phyloP scores from a whole-genome alignment of 495 filamentous ascomycete species.

The Sporormia fimetaria region DNA sequence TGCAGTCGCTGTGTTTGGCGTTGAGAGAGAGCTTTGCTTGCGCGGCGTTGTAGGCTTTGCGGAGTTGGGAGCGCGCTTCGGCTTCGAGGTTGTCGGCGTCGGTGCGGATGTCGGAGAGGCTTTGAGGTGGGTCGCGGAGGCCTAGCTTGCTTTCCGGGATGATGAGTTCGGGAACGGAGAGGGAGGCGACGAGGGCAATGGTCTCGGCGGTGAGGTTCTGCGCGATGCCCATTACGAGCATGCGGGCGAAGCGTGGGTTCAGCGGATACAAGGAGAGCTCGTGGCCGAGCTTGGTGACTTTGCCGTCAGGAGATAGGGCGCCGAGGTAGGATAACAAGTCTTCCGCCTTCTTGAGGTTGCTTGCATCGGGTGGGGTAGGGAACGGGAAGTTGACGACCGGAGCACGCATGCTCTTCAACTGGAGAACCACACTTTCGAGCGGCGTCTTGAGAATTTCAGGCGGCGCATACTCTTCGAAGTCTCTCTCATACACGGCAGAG shows the following conservation, averaged over 20 bases:
- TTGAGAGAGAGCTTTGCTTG: constrained; percentile 72
- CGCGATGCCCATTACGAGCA: constrained; percentile 75
- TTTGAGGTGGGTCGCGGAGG: constrained; percentile 27
- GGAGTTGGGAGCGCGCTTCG: constrained; percentile 49
- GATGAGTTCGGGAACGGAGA: constrained; percentile 82
- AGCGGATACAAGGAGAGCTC: constrained; percentile 82
- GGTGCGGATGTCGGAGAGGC: constrained; percentile 41
- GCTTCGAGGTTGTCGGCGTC: constrained; percentile 57
- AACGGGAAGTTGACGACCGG: constrained; percentile 96
- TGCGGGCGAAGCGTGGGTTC: constrained; percentile 80
- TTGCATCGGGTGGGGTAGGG: constrained; percentile 75
- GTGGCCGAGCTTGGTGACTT: constrained; percentile 63
- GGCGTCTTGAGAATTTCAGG: constrained; percentile 89
- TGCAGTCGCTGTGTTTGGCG: constrained; percentile 72
- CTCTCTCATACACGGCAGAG: constrained; percentile 83
- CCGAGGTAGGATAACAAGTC: constrained; percentile 57
- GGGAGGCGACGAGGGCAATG: constrained; percentile 74
- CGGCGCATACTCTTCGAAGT: constrained; percentile 74
- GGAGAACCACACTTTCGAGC: constrained; percentile 82
- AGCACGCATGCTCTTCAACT: constrained; percentile 90
- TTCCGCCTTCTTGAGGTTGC: constrained; percentile 74
- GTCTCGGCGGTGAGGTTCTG: constrained; percentile 77
- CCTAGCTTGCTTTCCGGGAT: constrained; percentile 73
- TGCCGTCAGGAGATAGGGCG: constrained; percentile 47
- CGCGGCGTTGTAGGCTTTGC: constrained; percentile 60